A percentile compares a stretch with the other conserved stretches of the same genome.
Conservation (phyloP, 805 yeast species). For the Spathaspora boniae region DNA sequence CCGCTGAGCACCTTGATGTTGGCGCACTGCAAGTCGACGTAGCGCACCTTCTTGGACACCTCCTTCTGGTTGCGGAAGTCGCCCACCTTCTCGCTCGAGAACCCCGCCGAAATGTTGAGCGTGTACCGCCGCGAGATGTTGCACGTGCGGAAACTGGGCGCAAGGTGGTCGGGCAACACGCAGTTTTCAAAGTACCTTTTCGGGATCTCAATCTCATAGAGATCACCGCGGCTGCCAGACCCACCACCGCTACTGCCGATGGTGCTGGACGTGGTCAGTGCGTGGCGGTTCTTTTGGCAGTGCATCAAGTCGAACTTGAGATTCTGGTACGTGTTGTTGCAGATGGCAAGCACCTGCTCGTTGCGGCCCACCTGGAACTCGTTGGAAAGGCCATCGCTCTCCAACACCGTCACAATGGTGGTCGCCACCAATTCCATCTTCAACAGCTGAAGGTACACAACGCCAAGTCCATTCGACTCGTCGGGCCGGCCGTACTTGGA, state of each 20-base stretch:
- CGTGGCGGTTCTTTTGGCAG: constrained; percentile 22
- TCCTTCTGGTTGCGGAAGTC: constrained; percentile 20
- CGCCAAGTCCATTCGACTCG: constrained; percentile 46
- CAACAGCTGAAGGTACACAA: constrained; percentile 40
- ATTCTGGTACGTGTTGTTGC: constrained; percentile 32
- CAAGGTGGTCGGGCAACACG: constrained; percentile 42
- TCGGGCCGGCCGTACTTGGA: constrained; percentile 31
- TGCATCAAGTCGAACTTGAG: constrained; percentile 38
- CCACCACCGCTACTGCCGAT: constrained; percentile 7
- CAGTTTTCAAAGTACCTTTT: constrained; percentile 35
- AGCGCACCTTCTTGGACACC: constrained; percentile 17
- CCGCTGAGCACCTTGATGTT: constrained; percentile 36
- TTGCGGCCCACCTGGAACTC: constrained; percentile 26
- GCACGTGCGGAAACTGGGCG: constrained; percentile 57
- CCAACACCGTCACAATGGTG: constrained; percentile 25
- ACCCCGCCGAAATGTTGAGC: constrained; percentile 20
- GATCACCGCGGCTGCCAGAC: too few species aligned
- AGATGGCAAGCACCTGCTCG: constrained; percentile 23
- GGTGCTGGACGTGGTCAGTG: constrained; percentile 18
- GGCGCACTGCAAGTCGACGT: constrained; percentile 28
- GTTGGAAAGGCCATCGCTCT: constrained; percentile 17
- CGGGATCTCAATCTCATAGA: constrained; percentile 47
- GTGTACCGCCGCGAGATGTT: constrained; percentile 42
- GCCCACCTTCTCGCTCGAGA: constrained; percentile 20
- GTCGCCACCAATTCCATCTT: constrained; percentile 26